Percentiles rank a stretch among this genome's conserved stretches.
These are phyloP conservation scores for Leptosphaerulina australis DNA, from an alignment of 2,329 filamentous ascomycete species.

Conservation along the genomic window DNA sequence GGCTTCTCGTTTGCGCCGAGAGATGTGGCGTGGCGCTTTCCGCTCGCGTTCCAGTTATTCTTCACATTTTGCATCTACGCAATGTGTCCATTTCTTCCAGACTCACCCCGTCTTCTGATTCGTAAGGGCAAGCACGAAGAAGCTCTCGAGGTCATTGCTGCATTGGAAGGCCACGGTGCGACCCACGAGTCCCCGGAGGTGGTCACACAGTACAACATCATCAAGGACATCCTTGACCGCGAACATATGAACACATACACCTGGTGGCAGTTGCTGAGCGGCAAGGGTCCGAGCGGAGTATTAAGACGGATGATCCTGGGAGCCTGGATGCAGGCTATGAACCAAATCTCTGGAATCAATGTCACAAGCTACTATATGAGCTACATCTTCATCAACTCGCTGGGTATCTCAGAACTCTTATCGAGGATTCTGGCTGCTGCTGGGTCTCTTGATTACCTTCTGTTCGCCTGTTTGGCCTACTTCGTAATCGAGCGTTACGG, in stretches of 20 bases:
- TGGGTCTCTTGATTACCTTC: slow-evolving; percentile 55
- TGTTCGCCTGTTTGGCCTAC: slow-evolving; percentile 52
- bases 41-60: slow-evolving; percentile 62
- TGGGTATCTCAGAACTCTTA: slow-evolving; percentile 45
- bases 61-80: slow-evolving; percentile 63
- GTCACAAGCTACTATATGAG: slow-evolving; percentile 50
- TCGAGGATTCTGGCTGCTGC: slow-evolving; percentile 51
- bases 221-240: slow-evolving; percentile 51
- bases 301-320: slow-evolving; percentile 54
- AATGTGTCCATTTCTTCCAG: slow-evolving; percentile 52
- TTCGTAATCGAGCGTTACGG: slow-evolving; percentile 58
- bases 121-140: slow-evolving; percentile 58
- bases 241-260: slow-evolving; percentile 54
- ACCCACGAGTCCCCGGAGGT: slow-evolving; percentile 45
- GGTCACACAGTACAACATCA: slow-evolving; percentile 46
- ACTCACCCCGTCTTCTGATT: slow-evolving; percentile 57
- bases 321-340: slow-evolving; percentile 55
- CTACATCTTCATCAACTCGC: slow-evolving; percentile 51
- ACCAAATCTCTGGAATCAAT: slow-evolving; percentile 49
- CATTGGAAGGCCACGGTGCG: slow-evolving; percentile 48
- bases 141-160: slow-evolving; percentile 44
- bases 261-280: slow-evolving; percentile 54
- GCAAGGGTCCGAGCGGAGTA: slow-evolving; percentile 50
- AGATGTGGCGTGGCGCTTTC: slow-evolving; percentile 52
- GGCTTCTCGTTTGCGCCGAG: slow-evolving; percentile 51